A percentile compares a stretch with the other conserved stretches of the same genome.
Conservation (phyloP, 2,329 filamentous ascomycete species). For the Colletotrichum orchidophilum region DNA sequence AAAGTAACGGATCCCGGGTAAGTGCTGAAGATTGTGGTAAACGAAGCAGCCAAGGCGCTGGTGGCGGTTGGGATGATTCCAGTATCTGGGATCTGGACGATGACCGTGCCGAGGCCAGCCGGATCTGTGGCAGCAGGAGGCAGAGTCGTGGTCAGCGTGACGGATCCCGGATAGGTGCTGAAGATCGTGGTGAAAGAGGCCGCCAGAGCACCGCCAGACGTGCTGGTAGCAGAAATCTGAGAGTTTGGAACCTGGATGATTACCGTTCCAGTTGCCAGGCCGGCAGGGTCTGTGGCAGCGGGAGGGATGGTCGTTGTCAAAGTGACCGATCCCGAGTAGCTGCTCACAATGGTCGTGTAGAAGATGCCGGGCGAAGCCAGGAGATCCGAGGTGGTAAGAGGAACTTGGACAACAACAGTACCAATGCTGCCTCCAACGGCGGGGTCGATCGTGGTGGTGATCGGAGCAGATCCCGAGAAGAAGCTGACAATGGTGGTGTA, state of each 20-base stretch:
- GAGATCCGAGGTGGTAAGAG: neutral
- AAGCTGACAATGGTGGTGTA: conserved; percentile 7
- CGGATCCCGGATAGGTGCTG: neutral
- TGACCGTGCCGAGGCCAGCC: neutral
- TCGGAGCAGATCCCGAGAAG: neutral
- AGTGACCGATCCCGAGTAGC: conserved; percentile 5
- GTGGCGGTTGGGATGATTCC: neutral
- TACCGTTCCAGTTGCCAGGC: neutral
- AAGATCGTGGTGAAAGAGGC: neutral
- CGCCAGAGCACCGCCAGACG: neutral
- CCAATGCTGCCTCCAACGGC: neutral
- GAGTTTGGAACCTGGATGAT: conserved; percentile 6
- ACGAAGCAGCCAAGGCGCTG: neutral
- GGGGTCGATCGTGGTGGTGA: neutral
- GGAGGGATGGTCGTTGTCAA: conserved; percentile 11
- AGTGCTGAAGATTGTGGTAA: conserved; percentile 1
- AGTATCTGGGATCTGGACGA: neutral
- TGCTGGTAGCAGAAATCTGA: neutral
- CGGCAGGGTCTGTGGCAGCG: neutral
- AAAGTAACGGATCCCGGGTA: conserved; percentile 7
- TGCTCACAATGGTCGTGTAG: conserved; percentile 5
- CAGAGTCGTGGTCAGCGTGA: neutral
- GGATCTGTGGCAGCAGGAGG: neutral
- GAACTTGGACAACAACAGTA: neutral
- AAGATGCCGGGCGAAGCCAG: neutral